Evolutionary conservation across 2,329 filamentous ascomycete genomes (phyloP).

Genomic region (Trichophyton schoenleinii): DNA sequence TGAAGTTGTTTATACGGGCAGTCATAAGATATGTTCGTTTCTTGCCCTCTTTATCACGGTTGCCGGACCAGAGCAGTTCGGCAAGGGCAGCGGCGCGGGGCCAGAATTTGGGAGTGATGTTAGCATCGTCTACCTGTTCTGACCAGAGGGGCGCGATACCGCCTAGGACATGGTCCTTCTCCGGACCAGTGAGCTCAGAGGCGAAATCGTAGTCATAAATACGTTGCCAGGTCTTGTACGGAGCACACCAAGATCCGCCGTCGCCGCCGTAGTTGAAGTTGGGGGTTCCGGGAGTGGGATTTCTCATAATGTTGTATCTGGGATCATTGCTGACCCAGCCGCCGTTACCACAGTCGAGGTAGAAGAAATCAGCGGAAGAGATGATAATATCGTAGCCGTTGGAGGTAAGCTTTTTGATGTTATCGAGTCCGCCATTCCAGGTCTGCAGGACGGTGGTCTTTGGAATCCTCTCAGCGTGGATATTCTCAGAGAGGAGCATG

Average conservation of each 20-base stretch:
- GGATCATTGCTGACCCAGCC: slow-evolving; percentile 45
- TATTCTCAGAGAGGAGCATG: slow-evolving; percentile 31
- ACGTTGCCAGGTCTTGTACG: slow-evolving; percentile 49
- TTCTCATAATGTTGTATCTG: slow-evolving; percentile 43
- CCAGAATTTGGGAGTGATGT: slow-evolving; percentile 42
- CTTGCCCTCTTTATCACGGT: slow-evolving; percentile 36
- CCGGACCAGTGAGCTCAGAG: slow-evolving; percentile 33
- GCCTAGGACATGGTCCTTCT: slow-evolving; percentile 41
- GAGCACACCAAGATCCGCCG: slow-evolving; percentile 46
- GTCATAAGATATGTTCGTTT: slow-evolving; percentile 44
- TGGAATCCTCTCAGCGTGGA: slow-evolving; percentile 37
- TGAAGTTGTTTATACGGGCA: slow-evolving; percentile 46
- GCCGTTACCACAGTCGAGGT: slow-evolving; percentile 45
- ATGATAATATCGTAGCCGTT: slow-evolving; percentile 44
- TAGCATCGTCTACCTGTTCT: slow-evolving; percentile 44
- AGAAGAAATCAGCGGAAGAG: slow-evolving; percentile 44
- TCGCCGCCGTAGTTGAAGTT: slow-evolving; percentile 45
- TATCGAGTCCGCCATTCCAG: slow-evolving; percentile 42
- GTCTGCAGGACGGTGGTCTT: slow-evolving; percentile 42
- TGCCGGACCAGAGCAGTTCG: slow-evolving; percentile 45
- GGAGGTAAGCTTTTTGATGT: slow-evolving; percentile 41
- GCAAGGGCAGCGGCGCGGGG: slow-evolving; percentile 45
- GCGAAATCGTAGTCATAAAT: slow-evolving; percentile 50
- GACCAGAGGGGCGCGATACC: slow-evolving; percentile 42
- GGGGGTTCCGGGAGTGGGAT: slow-evolving; percentile 34